Percentiles rank a stretch among this genome's conserved stretches.
Evolutionary conservation across 225 moss, liverwort and hornwort species (phyloP).

Genomic region (Marchantia paleacea): DNA sequence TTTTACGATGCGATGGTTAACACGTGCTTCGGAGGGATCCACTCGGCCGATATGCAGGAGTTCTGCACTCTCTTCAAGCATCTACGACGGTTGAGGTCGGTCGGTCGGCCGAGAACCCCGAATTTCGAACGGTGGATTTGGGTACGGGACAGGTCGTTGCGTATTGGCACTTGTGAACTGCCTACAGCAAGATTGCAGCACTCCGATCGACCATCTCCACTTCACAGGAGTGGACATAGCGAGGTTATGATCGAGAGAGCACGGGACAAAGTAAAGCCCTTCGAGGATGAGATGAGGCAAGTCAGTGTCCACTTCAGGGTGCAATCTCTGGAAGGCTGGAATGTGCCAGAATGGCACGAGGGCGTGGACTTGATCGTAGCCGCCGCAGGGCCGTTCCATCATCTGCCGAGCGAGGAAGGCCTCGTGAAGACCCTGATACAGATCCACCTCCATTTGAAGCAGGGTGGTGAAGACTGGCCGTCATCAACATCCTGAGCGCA

Average conservation of each 20-base stretch:
- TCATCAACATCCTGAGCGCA: constrained; percentile 5
- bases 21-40: constrained; percentile 16
- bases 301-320: neutral
- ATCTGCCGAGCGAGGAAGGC: constrained; percentile 8
- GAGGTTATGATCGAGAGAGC: constrained; percentile 16
- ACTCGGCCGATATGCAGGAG: constrained; percentile 10
- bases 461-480: constrained; percentile 5
- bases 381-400: constrained; percentile 17
- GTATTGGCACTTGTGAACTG: neutral
- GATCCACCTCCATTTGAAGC: constrained; percentile 16
- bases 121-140: constrained; percentile 21
- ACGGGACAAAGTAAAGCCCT: neutral
- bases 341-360: constrained; percentile 18
- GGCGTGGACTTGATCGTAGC: constrained; percentile 14
- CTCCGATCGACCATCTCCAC: neutral
- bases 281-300: neutral
- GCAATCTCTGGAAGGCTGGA: constrained; percentile 9
- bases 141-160: constrained; percentile 18
- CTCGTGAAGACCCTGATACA: constrained; percentile 5
- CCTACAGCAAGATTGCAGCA: neutral
- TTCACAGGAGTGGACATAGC: constrained; percentile 17
- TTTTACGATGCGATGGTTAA: constrained; percentile 17
- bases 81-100: neutral
- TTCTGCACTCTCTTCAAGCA: constrained; percentile 4
- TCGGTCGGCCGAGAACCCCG: neutral